These are phyloP conservation scores for Clohesyomyces aquaticus DNA, from an alignment of 495 filamentous ascomycete species.

Conservation along the genomic window DNA sequence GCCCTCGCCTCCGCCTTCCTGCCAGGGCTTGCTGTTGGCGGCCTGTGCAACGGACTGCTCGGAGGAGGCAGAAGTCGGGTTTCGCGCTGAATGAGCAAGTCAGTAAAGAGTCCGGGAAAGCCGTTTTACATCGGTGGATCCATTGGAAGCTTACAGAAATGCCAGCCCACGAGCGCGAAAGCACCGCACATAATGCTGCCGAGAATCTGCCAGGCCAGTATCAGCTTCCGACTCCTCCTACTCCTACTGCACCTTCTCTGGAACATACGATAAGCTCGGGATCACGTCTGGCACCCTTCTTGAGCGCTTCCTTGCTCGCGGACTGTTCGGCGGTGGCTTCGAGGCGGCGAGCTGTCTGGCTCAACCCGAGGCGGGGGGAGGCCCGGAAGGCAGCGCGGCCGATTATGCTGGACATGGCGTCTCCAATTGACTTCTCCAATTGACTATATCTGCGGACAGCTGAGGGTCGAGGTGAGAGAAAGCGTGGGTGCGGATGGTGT, in stretches of 20 bases:
- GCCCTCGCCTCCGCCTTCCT: constrained; percentile 61
- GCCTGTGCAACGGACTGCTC: constrained; percentile 77
- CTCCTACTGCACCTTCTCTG: not conserved
- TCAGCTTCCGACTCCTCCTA: constrained; percentile 34
- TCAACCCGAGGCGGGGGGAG: constrained; percentile 36
- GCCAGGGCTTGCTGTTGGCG: constrained; percentile 84
- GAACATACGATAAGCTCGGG: constrained; percentile 78
- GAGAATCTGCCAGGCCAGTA: constrained; percentile 68
- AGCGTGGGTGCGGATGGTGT: constrained; percentile 10
- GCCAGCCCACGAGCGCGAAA: constrained; percentile 85
- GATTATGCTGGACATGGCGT: constrained; percentile 47
- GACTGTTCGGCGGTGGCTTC: constrained; percentile 45
- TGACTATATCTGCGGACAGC: constrained; percentile 7
- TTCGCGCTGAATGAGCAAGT: constrained; percentile 60
- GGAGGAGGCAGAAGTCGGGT: constrained; percentile 81
- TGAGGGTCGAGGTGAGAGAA: constrained; percentile 27
- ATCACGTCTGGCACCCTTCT: constrained; percentile 71
- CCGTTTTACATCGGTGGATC: not conserved
- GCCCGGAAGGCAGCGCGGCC: constrained; percentile 45
- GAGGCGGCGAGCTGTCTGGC: constrained; percentile 20
- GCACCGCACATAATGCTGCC: constrained; percentile 88
- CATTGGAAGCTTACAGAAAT: constrained; percentile 62
- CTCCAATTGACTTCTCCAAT: constrained; percentile 38
- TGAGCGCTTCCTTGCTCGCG: constrained; percentile 54
- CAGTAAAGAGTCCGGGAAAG: not conserved